Evolutionary conservation across 2,329 filamentous ascomycete species (phyloP).

Genomic region (Pseudovirgaria hyperparasitica): DNA sequence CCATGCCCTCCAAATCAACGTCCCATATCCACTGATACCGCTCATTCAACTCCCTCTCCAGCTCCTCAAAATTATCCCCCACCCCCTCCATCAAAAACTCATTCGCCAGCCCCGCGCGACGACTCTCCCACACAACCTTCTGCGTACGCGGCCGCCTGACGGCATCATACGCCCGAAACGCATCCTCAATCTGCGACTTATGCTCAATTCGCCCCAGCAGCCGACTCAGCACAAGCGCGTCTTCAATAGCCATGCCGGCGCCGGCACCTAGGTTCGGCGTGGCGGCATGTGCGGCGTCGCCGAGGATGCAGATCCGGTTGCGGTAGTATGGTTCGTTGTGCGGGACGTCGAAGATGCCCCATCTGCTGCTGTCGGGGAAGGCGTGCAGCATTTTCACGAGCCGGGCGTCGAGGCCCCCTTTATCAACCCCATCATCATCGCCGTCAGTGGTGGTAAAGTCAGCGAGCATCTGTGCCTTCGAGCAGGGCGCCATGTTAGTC

Average conservation of each 20-base stretch:
- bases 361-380: constrained; percentile 29
- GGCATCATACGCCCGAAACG: constrained; percentile 24
- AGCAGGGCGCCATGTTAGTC: constrained; percentile 7
- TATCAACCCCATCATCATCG: constrained; percentile 13
- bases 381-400: constrained; percentile 8
- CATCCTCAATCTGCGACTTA: constrained; percentile 12
- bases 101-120: constrained; percentile 10
- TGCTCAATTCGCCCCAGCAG: constrained; percentile 14
- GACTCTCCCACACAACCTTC: constrained; percentile 18
- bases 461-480: constrained; percentile 9
- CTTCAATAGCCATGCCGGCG: constrained; percentile 44
- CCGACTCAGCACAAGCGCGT: constrained; percentile 31
- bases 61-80: constrained; percentile 8
- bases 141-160: constrained; percentile 24
- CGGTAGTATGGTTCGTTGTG: constrained; percentile 33
- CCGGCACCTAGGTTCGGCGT: constrained; percentile 44
- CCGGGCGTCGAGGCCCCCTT: constrained; percentile 7
- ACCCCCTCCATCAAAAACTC: constrained; percentile 11
- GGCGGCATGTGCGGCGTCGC: constrained; percentile 45
- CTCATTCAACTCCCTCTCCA: constrained; percentile 8
- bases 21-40: constrained; percentile 16
- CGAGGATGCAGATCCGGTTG: constrained; percentile 36
- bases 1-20: constrained; percentile 14
- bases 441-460: too few relatives aligned
- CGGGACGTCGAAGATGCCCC: constrained; percentile 43